Conservation (phyloP, 2,329 filamentous ascomycete genomes). For the Fusarium sp. region DNA sequence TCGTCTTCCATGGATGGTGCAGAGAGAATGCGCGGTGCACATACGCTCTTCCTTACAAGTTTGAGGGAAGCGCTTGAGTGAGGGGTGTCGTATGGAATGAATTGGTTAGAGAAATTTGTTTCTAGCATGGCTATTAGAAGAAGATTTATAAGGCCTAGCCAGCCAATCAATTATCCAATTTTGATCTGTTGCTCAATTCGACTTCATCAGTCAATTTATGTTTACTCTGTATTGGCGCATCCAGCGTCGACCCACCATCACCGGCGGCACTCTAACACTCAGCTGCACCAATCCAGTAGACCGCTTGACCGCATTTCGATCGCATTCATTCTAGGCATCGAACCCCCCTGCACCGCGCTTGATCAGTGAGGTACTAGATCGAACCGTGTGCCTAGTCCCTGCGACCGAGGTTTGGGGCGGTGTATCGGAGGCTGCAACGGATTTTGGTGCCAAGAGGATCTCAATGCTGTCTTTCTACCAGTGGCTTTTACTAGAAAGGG, state of each 20-base stretch:
- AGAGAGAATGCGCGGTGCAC: constrained; percentile 4
- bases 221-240: neutral
- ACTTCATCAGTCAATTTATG: neutral
- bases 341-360: neutral
- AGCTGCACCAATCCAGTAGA: neutral
- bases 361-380: neutral
- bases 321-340: neutral
- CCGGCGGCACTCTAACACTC: neutral
- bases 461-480: neutral
- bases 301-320: neutral
- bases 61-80: neutral
- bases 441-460: neutral
- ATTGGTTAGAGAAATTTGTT: neutral
- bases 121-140: neutral
- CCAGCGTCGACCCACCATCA: too few species aligned
- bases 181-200: neutral
- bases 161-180: neutral
- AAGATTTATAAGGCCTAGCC: neutral
- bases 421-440: neutral
- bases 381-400: neutral
- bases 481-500: neutral
- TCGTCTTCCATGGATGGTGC: constrained; percentile 25
- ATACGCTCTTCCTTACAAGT: neutral
- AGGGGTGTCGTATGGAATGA: neutral
- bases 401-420: neutral